Percentiles rank a stretch among this genome's conserved stretches.
Conservation (phyloP, 2,329 filamentous ascomycete species). For the Cladosporium sp. region DNA sequence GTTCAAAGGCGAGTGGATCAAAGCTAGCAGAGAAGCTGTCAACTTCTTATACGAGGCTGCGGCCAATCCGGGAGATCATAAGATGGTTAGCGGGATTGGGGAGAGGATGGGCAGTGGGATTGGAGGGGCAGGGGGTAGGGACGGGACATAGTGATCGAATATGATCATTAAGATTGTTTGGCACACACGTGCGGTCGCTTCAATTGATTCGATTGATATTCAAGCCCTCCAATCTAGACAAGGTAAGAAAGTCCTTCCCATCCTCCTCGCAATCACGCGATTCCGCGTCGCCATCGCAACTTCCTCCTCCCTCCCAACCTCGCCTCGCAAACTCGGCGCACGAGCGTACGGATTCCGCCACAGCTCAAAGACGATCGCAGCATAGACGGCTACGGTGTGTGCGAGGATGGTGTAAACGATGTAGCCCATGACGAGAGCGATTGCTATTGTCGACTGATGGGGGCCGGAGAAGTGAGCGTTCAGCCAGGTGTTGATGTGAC, state of each 20-base stretch:
- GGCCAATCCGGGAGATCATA: conserved; percentile 85
- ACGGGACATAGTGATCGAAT: conserved; percentile 1
- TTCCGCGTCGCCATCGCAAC: conserved; percentile 3
- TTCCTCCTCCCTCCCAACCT: conserved; percentile 1
- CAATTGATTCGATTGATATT: neutral
- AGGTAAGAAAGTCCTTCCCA: neutral
- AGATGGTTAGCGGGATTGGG: conserved; percentile 39
- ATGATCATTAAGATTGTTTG: neutral
- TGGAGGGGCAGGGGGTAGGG: conserved; percentile 29
- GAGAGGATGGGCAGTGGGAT: conserved; percentile 30
- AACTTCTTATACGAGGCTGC: conserved; percentile 92
- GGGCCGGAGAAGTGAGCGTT: neutral
- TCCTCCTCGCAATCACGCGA: neutral
- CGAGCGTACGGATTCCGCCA: conserved; percentile 11
- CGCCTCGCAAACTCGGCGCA: neutral
- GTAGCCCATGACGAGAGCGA: neutral
- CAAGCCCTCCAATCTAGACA: neutral
- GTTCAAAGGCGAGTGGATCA: conserved; percentile 93
- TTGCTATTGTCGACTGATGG: neutral
- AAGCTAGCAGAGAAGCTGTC: conserved; percentile 73
- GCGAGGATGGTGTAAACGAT: neutral
- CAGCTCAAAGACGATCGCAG: neutral
- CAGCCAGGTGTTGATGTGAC: neutral
- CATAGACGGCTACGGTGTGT: neutral
- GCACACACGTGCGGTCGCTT: neutral